Conservation (phyloP, 2,329 filamentous ascomycete species). For the Curvularia sp. region DNA sequence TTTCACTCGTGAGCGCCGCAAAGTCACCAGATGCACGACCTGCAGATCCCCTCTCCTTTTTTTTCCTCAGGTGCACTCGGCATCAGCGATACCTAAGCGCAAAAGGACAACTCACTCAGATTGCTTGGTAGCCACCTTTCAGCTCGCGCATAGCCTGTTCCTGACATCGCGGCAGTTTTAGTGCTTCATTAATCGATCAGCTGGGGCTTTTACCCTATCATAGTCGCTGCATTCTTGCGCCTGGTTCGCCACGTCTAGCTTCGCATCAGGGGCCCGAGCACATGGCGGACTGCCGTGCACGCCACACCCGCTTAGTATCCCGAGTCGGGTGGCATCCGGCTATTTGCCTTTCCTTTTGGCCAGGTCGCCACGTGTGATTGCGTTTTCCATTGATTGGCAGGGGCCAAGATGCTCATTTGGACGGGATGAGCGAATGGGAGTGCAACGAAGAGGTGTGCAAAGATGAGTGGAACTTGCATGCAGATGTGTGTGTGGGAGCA, state of each 20-base stretch:
- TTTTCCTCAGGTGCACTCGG: not conserved
- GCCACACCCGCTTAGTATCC: slow-evolving; percentile 18
- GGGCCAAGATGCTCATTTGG: slow-evolving; percentile 3
- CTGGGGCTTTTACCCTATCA: slow-evolving; percentile 23
- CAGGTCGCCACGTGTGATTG: slow-evolving; percentile 8
- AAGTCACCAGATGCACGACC: not conserved
- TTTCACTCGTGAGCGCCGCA: slow-evolving; percentile 1
- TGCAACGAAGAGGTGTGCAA: slow-evolving; percentile 6
- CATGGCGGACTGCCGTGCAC: slow-evolving; percentile 21
- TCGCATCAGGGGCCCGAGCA: slow-evolving; percentile 16
- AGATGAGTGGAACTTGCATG: slow-evolving; percentile 5
- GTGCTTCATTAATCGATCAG: slow-evolving; percentile 14
- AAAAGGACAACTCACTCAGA: not conserved
- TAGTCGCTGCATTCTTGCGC: slow-evolving; percentile 13
- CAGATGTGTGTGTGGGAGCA: slow-evolving; percentile 2
- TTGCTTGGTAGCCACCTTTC: not conserved
- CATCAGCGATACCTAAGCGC: not conserved
- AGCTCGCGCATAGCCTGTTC: not conserved
- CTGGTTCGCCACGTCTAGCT: slow-evolving; percentile 17
- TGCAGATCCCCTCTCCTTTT: not conserved
- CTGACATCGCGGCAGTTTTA: not conserved
- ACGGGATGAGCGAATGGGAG: slow-evolving; percentile 5
- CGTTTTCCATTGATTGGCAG: slow-evolving; percentile 8
- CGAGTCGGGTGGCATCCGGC: slow-evolving; percentile 7
- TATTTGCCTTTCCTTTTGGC: not conserved